Evolutionary conservation across 2,329 filamentous ascomycete species (phyloP), one percentile per base, ranked within the genome.

Genomic region (Fusarium hainanense): DNA sequence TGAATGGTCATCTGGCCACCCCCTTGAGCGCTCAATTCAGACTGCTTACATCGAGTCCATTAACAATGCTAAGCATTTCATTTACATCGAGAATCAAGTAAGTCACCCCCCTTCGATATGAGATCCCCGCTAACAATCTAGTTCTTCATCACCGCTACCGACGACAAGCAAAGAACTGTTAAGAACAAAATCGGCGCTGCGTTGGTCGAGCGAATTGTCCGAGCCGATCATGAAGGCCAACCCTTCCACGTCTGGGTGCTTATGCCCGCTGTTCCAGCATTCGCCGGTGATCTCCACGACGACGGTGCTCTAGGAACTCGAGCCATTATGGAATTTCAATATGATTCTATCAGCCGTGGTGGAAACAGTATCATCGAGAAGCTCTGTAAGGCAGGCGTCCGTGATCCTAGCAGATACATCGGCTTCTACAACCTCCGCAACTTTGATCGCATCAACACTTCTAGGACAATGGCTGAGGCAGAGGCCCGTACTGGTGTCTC

Each of bases 261-360:
- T 62, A 96, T 96, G 80, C 93, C 93, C 1, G 88, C 92, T 3
- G 90, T 97, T 1, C 93, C 93, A 10, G 93, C 89, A 3, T 97
- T 97, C 75, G 92, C 93, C 3, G 93, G 93, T 7, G 92, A 96
- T 73, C 83, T 97, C 50, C 88, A 92, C 74, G 85, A 85, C 1
- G 90, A 94, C 54, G 90, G 88, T 23, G 89, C 91, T 11, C 83
- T 95, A 2, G 91, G 92, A 23, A 96, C 93, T 0, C 85, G 93
- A 37, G 93, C 92, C 7, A 95, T 97, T 74, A 94, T 96, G 91
- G 92, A 96, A 77, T 95, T 92, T 78, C 93, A 96, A 77, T 95
- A 96, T 80, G 85, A 89, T 75, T 91, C 88, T 54, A 96, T 96
- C 80, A 92, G 89, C 78, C 88, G 92, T 37, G 92, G 92, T 32